A percentile compares a stretch with the other conserved stretches of the same genome.
These are phyloP conservation scores for Lasiodiplodia sp. DNA, from an alignment of 2,329 filamentous ascomycete species.

Conservation along the genomic window DNA sequence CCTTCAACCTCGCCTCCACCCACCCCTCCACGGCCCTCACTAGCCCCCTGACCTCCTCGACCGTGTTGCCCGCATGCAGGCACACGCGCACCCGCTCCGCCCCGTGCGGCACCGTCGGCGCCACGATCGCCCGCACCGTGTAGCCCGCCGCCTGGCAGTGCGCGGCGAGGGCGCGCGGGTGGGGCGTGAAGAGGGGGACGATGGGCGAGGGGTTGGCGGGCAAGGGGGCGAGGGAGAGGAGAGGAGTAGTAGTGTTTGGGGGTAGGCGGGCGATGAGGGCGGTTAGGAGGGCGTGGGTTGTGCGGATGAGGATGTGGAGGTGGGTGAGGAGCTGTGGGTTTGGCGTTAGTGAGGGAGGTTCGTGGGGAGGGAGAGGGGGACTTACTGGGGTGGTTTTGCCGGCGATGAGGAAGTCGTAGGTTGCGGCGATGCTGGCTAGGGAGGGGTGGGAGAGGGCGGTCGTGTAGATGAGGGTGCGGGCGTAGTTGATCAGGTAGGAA, in stretches of 20 bases:
- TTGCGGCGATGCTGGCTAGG: slow-evolving; percentile 49
- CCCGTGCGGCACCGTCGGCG: slow-evolving; percentile 52
- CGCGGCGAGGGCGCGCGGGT: slow-evolving; percentile 40
- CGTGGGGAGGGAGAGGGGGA: background rate
- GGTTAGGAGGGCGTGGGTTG: slow-evolving; percentile 36
- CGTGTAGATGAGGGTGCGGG: slow-evolving; percentile 51
- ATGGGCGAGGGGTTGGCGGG: slow-evolving; percentile 4
- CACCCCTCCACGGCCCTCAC: slow-evolving; percentile 31
- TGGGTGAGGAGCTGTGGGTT: slow-evolving; percentile 34
- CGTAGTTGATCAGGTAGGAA: slow-evolving; percentile 48
- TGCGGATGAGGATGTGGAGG: slow-evolving; percentile 37
- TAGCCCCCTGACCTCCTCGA: slow-evolving; percentile 44
- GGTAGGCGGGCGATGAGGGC: background rate
- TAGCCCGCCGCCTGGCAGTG: slow-evolving; percentile 41
- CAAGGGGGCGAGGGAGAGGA: background rate
- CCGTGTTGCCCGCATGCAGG: slow-evolving; percentile 52
- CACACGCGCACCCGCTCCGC: slow-evolving; percentile 50
- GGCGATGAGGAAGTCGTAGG: slow-evolving; percentile 39
- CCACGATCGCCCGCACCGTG: slow-evolving; percentile 48
- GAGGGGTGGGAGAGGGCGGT: slow-evolving; percentile 52
- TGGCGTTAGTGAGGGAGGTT: background rate
- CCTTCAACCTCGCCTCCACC: slow-evolving; percentile 10
- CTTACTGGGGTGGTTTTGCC: slow-evolving; percentile 36
- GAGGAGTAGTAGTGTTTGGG: background rate
- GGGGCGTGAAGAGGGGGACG: slow-evolving; percentile 34